Evolutionary conservation across 2,329 filamentous ascomycete species (phyloP), one percentile per base, ranked within the genome.

Genomic region (Talaromyces sp.): DNA sequence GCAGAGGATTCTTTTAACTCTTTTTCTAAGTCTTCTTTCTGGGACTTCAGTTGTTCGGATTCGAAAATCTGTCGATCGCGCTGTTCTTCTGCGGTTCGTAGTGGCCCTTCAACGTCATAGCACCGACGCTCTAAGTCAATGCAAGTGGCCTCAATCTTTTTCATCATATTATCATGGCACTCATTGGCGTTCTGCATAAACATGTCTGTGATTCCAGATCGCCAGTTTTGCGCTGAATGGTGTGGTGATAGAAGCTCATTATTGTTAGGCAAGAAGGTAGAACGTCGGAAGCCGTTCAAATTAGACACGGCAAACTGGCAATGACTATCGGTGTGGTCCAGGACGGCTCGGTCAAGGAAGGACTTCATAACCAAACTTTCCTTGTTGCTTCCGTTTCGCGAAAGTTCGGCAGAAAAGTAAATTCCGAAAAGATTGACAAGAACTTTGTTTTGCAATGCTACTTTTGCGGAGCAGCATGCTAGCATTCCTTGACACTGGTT

Each of bases 121-220:
- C 83, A 86, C 7, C 83, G 77, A 9, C 68, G 69, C 59, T 86
- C 83, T 1, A 86, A 70, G 51, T 84, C 81, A 20, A 76, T 74
- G 60, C 82, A 85, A 11, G 82, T 77, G 30, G 80, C 75, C 14
- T 77, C 73, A 14, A 86, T 77, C 17, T 78, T 74, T 9, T 74
- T 70, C 24, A 81, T 65, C 8, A 85, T 68, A 2, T 67, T 69
- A n/a, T 79, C 72, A 7, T 80, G 71, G 29, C 80, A 77, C 22
- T 72, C 68, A 13, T 67, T 69, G 13, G 77, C 72, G 57, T 74
- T 71, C 20, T 70, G 64, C 27, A 71, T 65, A n/a, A 85, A 67
- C 11, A 76, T 72, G 7, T 72, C 67, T 0, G 71, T 69, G 10
- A 86, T 63, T 3, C 70, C 72, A 30, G 71, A 60, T 55, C 75